Evolutionary conservation across 2,329 filamentous ascomycete species (phyloP).

Genomic region (Monosporascus sp.): DNA sequence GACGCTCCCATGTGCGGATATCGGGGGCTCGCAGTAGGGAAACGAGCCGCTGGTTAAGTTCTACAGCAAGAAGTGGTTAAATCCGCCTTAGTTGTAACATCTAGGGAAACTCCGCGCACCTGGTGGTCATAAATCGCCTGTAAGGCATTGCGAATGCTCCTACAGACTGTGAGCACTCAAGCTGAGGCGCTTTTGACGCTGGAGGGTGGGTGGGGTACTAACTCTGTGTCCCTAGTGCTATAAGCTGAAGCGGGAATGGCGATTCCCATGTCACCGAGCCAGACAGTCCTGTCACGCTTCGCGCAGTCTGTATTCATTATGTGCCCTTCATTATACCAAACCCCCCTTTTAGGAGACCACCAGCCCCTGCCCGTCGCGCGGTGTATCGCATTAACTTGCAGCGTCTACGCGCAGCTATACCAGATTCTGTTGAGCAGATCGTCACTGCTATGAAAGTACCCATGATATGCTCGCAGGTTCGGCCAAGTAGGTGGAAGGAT

Average conservation of each 20-base stretch:
- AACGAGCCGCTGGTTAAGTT: conserved; percentile 16
- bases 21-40: conserved; percentile 22
- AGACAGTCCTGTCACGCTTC: conserved; percentile 50
- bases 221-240: conserved; percentile 41
- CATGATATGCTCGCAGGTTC: conserved; percentile 46
- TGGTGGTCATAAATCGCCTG: conserved; percentile 30
- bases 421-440: conserved; percentile 49
- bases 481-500: conserved; percentile 31
- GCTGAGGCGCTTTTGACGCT: background rate
- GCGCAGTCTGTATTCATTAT: conserved; percentile 40
- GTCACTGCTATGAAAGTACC: conserved; percentile 47
- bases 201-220: background rate
- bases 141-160: conserved; percentile 41
- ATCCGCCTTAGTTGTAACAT: background rate
- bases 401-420: conserved; percentile 50
- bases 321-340: conserved; percentile 24
- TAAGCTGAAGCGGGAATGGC: conserved; percentile 44
- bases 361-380: conserved; percentile 22
- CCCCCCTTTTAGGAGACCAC: conserved; percentile 23
- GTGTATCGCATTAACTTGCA: conserved; percentile 32
- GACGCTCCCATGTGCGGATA: conserved; percentile 17
- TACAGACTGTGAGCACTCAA: conserved; percentile 12
- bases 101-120: conserved; percentile 11
- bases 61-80: conserved; percentile 2
- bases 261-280: conserved; percentile 54